Conservation (phyloP, 192 early-diverging fungal species). For the Rhizoclosmatium globosum region DNA sequence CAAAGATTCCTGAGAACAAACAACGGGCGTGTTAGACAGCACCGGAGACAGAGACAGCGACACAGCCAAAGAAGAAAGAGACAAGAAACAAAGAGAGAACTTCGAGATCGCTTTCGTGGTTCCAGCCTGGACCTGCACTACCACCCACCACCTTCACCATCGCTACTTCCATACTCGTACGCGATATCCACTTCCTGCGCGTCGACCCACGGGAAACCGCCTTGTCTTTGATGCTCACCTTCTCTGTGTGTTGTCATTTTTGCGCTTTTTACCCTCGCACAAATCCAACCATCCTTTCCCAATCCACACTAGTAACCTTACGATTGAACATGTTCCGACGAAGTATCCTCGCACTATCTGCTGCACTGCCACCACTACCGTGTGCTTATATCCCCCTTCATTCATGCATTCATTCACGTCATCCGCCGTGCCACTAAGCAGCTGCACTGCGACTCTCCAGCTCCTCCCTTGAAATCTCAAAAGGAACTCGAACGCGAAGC, state of each 20-base stretch:
- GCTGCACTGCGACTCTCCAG: background rate
- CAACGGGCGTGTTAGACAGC: background rate
- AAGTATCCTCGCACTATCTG: too few species aligned
- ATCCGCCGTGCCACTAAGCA: background rate
- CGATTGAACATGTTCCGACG: too few species aligned
- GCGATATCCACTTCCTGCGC: background rate
- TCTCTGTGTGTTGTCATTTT: slow-evolving; percentile 39
- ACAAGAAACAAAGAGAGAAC: background rate
- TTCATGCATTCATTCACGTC: too few species aligned
- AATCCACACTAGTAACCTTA: too few species aligned
- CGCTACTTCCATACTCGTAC: background rate
- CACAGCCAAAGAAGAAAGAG: background rate
- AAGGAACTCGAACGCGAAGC: background rate
- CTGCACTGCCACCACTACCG: too few species aligned
- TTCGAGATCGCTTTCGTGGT: background rate
- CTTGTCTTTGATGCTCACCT: background rate
- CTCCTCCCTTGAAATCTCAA: background rate
- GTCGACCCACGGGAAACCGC: too few species aligned
- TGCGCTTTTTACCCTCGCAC: background rate
- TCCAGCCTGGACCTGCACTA: background rate
- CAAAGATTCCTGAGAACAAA: slow-evolving; percentile 50
- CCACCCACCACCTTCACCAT: background rate
- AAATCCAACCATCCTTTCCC: too few species aligned
- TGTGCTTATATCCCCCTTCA: too few species aligned
- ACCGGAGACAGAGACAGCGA: too few species aligned